Conservation (phyloP, 2,329 filamentous ascomycete genomes). For the Domatiomyces catenatus region DNA sequence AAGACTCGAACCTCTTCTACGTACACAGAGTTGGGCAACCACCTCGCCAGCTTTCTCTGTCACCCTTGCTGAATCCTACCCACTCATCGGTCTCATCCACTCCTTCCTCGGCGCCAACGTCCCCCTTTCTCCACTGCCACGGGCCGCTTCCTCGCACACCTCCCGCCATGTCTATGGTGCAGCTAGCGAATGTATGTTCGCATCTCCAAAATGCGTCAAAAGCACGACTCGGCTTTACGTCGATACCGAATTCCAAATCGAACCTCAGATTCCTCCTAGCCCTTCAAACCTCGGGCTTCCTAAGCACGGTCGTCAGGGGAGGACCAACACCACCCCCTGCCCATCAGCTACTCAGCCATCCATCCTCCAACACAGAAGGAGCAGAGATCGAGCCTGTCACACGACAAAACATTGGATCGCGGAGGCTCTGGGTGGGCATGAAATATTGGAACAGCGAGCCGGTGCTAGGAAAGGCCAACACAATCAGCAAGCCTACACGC, state of each 20-base stretch:
- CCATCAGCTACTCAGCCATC: constrained; percentile 38
- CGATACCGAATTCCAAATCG: constrained; percentile 63
- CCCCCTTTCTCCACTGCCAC: not conserved
- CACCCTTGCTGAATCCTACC: not conserved
- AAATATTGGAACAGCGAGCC: constrained; percentile 81
- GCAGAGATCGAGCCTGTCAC: constrained; percentile 40
- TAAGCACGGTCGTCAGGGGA: constrained; percentile 63
- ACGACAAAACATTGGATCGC: constrained; percentile 52
- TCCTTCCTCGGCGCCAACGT: not conserved
- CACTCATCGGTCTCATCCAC: too few species aligned
- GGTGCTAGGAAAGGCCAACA: constrained; percentile 51
- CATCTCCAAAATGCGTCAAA: constrained; percentile 80
- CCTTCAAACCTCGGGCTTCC: constrained; percentile 67
- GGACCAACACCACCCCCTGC: constrained; percentile 44
- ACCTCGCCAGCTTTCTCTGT: not conserved
- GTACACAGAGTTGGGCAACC: not conserved
- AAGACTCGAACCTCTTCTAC: not conserved
- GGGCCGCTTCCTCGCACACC: not conserved
- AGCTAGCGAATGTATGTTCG: constrained; percentile 67
- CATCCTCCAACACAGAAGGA: constrained; percentile 26
- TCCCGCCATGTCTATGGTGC: constrained; percentile 51
- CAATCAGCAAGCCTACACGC: constrained; percentile 61
- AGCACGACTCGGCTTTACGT: constrained; percentile 71
- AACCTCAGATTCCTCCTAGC: constrained; percentile 62
- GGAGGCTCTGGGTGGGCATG: constrained; percentile 72